These are phyloP conservation scores for Diplotaxis tenuifolia DNA, from an alignment of 345 rosid genomes.

Conservation along the genomic window DNA sequence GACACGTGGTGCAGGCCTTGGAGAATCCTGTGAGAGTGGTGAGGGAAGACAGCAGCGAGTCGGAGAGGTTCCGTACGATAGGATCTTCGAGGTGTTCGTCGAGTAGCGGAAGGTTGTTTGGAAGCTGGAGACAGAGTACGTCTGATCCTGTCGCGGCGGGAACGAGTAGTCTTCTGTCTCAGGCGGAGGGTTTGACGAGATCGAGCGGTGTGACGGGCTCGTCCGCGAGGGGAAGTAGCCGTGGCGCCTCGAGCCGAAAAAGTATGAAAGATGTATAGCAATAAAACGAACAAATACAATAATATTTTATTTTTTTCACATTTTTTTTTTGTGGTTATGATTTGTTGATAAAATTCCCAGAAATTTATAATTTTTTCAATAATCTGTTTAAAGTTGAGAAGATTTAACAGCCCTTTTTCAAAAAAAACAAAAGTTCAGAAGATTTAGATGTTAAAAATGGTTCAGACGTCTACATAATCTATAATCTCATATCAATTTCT, in stretches of 20 bases:
- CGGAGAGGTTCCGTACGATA: constrained; percentile 63
- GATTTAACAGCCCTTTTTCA: too few relatives aligned
- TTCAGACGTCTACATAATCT: too few relatives aligned
- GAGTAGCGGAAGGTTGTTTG: constrained; percentile 66
- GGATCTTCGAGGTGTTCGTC: constrained; percentile 63
- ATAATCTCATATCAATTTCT: too few relatives aligned
- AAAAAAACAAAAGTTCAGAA: too few relatives aligned
- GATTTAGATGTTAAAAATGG: too few relatives aligned
- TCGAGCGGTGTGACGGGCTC: constrained; percentile 11
- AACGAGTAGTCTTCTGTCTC: constrained; percentile 36
- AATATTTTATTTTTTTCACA: background rate
- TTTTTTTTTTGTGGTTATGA: constrained; percentile 13
- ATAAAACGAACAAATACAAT: background rate
- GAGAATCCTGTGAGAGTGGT: constrained; percentile 93
- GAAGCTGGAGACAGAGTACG: constrained; percentile 82
- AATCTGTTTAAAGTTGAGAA: too few relatives aligned
- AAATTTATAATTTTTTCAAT: background rate
- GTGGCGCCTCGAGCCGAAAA: constrained; percentile 34
- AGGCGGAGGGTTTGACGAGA: constrained; percentile 23
- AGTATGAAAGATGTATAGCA: constrained; percentile 36
- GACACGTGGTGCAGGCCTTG: constrained; percentile 78
- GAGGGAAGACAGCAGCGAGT: constrained; percentile 61
- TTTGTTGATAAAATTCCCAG: constrained; percentile 25
- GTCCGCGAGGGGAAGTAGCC: constrained; percentile 32
- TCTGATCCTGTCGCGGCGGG: constrained; percentile 47